These are phyloP conservation scores for Aspergillus ochraceoroseus DNA, from an alignment of 2,329 filamentous ascomycete species.

Conservation along the genomic window DNA sequence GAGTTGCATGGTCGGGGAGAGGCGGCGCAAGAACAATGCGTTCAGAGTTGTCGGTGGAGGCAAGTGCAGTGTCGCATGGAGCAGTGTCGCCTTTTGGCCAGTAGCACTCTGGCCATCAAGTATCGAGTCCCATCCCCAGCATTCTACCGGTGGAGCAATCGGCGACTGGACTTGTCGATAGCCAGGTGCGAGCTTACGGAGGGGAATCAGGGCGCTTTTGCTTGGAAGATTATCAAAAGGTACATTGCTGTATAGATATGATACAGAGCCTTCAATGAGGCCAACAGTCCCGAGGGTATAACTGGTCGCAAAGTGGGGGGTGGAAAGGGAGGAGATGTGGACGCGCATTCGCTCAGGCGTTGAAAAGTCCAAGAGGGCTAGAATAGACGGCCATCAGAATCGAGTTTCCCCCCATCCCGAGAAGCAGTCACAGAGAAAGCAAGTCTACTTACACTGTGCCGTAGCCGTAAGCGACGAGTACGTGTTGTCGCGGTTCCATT, in stretches of 20 bases:
- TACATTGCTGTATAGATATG: constrained; percentile 89
- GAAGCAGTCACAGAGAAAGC: not conserved
- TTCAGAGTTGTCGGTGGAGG: constrained; percentile 76
- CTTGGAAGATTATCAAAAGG: constrained; percentile 62
- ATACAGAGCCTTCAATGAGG: constrained; percentile 92
- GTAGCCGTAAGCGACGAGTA: constrained; percentile 83
- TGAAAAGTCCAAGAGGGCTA: constrained; percentile 80
- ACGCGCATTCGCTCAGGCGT: constrained; percentile 80
- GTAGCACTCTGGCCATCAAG: constrained; percentile 19
- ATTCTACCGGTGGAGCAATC: constrained; percentile 33
- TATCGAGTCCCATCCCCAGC: constrained; percentile 33
- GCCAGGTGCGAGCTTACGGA: constrained; percentile 72
- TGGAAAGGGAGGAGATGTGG: constrained; percentile 84
- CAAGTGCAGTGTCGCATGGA: constrained; percentile 45
- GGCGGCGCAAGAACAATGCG: constrained; percentile 72
- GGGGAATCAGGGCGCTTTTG: constrained; percentile 68
- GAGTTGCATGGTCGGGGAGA: constrained; percentile 72
- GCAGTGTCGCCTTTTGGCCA: constrained; percentile 39
- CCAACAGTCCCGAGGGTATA: constrained; percentile 88
- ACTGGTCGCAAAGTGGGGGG: constrained; percentile 87
- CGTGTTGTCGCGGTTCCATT: constrained; percentile 88
- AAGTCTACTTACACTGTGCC: constrained; percentile 59
- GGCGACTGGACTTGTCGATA: constrained; percentile 66
- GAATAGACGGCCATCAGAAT: constrained; percentile 7
- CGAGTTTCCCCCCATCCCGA: not conserved